A percentile compares a stretch with the other conserved stretches of the same genome.
These are phyloP conservation scores for Sphagnum magellanicum DNA, from an alignment of 228 moss, liverwort and hornwort species.

Conservation along the genomic window DNA sequence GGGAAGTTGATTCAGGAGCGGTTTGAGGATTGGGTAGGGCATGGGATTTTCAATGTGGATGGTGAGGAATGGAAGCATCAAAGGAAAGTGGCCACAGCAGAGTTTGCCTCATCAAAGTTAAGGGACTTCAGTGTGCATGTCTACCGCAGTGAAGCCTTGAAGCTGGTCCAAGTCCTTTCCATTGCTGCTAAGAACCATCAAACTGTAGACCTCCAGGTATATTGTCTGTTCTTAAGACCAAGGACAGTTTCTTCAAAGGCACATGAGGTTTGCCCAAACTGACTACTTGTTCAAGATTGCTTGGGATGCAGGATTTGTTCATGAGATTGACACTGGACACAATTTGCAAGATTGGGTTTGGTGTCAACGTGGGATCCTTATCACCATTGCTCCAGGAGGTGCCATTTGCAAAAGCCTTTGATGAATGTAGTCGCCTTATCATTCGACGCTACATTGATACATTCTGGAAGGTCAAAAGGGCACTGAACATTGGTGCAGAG, in stretches of 20 bases:
- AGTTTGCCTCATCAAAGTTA: constrained; percentile 20
- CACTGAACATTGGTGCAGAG: constrained; percentile 28
- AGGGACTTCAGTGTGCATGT: constrained; percentile 17
- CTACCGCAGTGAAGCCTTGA: constrained; percentile 11
- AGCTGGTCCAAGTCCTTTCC: constrained; percentile 12
- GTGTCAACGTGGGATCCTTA: constrained; percentile 31
- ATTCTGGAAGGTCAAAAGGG: constrained; percentile 35
- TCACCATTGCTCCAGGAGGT: constrained; percentile 17
- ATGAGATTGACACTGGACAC: constrained; percentile 46
- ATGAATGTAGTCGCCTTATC: constrained; percentile 19
- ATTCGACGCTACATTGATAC: constrained; percentile 31
- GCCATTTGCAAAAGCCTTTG: constrained; percentile 44
- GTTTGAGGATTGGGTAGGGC: constrained; percentile 8
- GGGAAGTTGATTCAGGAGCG: constrained; percentile 1
- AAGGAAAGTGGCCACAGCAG: constrained; percentile 14
- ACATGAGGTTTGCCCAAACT: background rate
- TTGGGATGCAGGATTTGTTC: constrained; percentile 28
- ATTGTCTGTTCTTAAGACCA: background rate
- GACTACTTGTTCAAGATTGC: background rate
- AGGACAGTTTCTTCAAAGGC: background rate
- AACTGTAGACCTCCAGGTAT: constrained; percentile 20
- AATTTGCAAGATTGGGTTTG: constrained; percentile 47
- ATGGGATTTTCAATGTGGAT: constrained; percentile 26
- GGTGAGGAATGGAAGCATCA: constrained; percentile 25
- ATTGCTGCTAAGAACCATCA: background rate